These are phyloP conservation scores for Claviceps quebecensis DNA, from an alignment of 2,329 filamentous ascomycete species.

Conservation along the genomic window DNA sequence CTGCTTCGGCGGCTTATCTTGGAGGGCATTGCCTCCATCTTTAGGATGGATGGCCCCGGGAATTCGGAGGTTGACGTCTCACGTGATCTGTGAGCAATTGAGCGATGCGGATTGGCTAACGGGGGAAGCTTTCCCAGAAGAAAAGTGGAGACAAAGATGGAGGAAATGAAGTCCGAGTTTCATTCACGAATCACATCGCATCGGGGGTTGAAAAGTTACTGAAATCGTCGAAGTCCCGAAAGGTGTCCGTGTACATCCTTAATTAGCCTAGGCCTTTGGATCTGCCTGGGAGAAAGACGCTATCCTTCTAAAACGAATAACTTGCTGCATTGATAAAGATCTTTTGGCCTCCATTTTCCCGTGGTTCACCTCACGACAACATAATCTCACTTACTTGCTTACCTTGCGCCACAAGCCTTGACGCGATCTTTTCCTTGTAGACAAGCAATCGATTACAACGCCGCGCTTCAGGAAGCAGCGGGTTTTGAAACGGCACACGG, in stretches of 20 bases:
- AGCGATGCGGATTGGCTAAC: conserved; percentile 16
- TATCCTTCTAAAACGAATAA: no score
- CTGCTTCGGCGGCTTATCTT: neutral
- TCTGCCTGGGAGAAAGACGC: no score
- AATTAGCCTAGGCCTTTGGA: no score
- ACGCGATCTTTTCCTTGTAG: neutral
- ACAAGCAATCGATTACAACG: neutral
- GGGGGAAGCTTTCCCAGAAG: neutral
- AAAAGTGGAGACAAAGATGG: neutral
- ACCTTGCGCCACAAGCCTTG: no score
- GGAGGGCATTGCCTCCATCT: neutral
- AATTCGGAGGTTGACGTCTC: conserved; percentile 6
- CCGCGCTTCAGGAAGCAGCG: no score
- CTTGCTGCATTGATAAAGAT: no score
- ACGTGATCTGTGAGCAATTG: conserved; percentile 26
- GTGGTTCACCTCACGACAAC: no score
- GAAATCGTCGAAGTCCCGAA: neutral
- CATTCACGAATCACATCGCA: neutral
- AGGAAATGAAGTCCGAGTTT: neutral
- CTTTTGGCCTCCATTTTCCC: no score
- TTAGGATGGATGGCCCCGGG: neutral
- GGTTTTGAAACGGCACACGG: no score
- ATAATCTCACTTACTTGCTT: no score
- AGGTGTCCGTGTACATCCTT: neutral
- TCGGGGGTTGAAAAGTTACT: neutral